These are phyloP conservation scores for Scutellaria baicalensis DNA, from an alignment of 257 asterid genomes.

Conservation along the genomic window DNA sequence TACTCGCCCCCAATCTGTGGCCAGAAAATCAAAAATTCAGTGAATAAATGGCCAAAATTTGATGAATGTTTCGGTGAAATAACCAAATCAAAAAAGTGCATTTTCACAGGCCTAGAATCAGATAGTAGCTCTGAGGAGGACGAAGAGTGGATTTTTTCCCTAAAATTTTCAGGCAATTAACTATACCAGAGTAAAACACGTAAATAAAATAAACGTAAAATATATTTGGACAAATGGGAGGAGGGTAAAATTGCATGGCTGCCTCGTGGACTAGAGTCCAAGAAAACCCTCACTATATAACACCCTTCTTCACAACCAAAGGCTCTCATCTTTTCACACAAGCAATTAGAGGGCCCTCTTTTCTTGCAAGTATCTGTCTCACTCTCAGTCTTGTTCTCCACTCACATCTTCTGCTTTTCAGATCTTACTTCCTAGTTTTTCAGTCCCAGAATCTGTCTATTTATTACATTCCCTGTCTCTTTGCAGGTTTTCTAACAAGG, in stretches of 20 bases:
- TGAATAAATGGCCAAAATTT: too few species aligned
- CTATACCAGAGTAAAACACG: too few species aligned
- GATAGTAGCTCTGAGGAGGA: too few species aligned
- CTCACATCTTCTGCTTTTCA: too few species aligned
- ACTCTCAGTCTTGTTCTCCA: neutral
- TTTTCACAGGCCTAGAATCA: too few species aligned
- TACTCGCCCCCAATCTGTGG: too few species aligned
- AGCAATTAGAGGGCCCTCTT: neutral
- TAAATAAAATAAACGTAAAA: neutral
- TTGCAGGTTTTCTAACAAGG: neutral
- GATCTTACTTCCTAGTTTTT: neutral
- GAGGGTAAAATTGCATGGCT: conserved; percentile 20
- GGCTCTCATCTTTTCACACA: neutral
- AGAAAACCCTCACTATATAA: conserved; percentile 17
- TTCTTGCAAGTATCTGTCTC: neutral
- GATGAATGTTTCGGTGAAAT: too few species aligned
- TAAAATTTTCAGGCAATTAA: too few species aligned
- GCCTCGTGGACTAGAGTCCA: conserved; percentile 27
- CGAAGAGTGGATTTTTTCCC: too few species aligned
- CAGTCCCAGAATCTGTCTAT: neutral
- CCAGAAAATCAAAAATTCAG: too few species aligned
- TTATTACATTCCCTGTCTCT: neutral
- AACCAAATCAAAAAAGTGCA: too few species aligned
- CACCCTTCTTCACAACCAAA: neutral
- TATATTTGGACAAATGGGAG: conserved; percentile 13